Conservation (phyloP, 257 asterid genomes). For the Scutellaria minor region DNA sequence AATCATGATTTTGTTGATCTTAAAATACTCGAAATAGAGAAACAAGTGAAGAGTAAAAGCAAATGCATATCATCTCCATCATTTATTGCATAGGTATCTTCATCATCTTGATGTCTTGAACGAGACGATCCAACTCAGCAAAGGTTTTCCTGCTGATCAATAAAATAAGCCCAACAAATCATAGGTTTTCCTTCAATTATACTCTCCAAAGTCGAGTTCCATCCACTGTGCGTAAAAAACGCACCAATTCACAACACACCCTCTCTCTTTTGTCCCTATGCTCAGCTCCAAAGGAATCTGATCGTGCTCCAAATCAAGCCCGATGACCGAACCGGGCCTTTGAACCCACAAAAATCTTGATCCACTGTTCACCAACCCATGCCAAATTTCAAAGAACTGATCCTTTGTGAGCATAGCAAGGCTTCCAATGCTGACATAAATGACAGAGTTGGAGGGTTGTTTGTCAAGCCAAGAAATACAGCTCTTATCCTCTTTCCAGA, state of each 20-base stretch:
- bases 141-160: not conserved
- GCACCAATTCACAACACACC: not conserved
- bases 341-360: conserved; percentile 9
- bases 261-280: not conserved
- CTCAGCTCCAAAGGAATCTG: not conserved
- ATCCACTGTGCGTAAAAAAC: too few species aligned
- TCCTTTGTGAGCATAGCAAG: not conserved
- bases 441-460: conserved; percentile 48
- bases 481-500: conserved; percentile 55
- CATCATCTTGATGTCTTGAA: not conserved
- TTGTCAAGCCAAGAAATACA: conserved; percentile 34
- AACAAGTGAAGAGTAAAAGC: too few species aligned
- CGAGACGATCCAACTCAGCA: not conserved
- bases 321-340: not conserved
- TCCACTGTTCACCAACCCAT: conserved; percentile 1
- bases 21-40: too few species aligned
- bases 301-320: not conserved
- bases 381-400: not conserved
- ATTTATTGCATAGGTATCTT: too few species aligned
- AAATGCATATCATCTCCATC: too few species aligned
- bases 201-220: not conserved
- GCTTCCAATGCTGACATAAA: conserved; percentile 39
- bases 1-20: too few species aligned
- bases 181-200: not conserved
- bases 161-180: conserved; percentile 9